Base-by-base conservation (phyloP, 306 rosid genomes). In the Erythrophleum fordii region DNA sequence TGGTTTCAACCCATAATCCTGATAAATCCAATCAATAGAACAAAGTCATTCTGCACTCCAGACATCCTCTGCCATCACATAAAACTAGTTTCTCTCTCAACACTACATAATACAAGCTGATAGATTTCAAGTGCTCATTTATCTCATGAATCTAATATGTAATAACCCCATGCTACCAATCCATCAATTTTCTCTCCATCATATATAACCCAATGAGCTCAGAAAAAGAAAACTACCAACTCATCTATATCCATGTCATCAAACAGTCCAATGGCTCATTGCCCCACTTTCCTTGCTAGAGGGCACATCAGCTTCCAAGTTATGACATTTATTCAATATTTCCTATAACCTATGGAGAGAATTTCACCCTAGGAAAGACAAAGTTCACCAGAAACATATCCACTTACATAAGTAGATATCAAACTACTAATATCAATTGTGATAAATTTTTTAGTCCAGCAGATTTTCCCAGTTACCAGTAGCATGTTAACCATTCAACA, bases 341-440 rank as follows among this genome's bases (percentile, higher is more conserved):
- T 20, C 52, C 73, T 46, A 70, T 14, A 26, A 70, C 51, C 42
- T 53, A 48, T 28, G 25, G 17, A 8, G 44, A 31, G 12, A 42
- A 68, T 44, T 66, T 16, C 75, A 48, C 52, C 75, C 44, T 6
- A 7, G 6, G 31, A 56, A 48, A 71, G 75, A 48, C 60, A 29
- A 17, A 46, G 29, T 37, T 72, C 39, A 72, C 62, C 29, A 20
- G 46, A 31, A n/a, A 51, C 62, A 49, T 34, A 34, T 26, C 61
- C 5, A 51, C 28, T 55, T 8, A 55, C 61, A 49, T 29, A 18
- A 0, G 18, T 31, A 72, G 45, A 53, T 51, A 20, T 35, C 22
- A 73, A 73, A 34, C 49, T 53, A 46, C 13, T 34, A 23, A 23
- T 23, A 56, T 22, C 31, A 23, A 11, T 31, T 22, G 7, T 22